These are phyloP conservation scores for Erodium texanum DNA, from an alignment of 441 rosid species.

Conservation along the genomic window DNA sequence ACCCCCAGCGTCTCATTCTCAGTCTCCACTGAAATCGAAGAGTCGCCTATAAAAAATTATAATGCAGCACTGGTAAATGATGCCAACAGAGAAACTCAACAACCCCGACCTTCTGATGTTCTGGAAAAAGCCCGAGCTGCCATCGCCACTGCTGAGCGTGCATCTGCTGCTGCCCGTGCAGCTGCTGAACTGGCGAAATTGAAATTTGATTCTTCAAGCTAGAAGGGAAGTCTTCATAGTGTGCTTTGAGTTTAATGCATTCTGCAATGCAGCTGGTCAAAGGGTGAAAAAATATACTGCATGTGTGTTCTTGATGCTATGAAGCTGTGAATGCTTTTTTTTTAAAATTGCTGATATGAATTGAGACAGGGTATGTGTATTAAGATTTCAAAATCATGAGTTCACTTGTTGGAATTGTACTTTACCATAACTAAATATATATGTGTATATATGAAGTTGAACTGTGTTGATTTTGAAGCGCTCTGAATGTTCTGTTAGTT, in stretches of 20 bases:
- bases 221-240: constrained; percentile 27
- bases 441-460: not conserved
- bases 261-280: not conserved
- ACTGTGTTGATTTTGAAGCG: no score
- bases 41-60: constrained; percentile 23
- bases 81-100: constrained; percentile 22
- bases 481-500: no score
- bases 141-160: constrained; percentile 76
- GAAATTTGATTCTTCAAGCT: constrained; percentile 34
- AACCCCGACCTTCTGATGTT: constrained; percentile 39
- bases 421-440: not conserved
- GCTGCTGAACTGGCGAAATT: constrained; percentile 66
- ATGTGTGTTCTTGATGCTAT: not conserved
- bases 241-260: no score
- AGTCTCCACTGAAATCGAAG: constrained; percentile 23
- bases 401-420: not conserved
- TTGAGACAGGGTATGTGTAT: not conserved
- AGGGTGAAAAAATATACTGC: not conserved
- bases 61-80: constrained; percentile 23
- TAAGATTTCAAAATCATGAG: not conserved
- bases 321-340: not conserved
- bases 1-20: constrained; percentile 14
- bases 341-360: not conserved
- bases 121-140: constrained; percentile 80
- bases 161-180: constrained; percentile 72